phyloP scores from a whole-genome alignment of 2,329 filamentous ascomycete genomes.

The Colletotrichum tropicale region DNA sequence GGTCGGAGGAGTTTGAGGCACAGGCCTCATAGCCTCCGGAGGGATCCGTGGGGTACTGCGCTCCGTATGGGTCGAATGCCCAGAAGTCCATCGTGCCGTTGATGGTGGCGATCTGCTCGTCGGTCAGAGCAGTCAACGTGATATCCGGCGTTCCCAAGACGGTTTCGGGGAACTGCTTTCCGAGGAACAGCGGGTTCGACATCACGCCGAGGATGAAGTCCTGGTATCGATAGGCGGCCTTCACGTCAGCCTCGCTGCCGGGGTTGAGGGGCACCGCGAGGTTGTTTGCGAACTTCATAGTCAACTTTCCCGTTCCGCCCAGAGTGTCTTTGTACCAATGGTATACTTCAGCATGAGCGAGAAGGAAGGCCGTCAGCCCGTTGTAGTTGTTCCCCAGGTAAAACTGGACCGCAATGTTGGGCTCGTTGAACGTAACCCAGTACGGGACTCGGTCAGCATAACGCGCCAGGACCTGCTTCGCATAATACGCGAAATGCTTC shows the following conservation, averaged over 20 bases:
- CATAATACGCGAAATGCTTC: conserved; percentile 58
- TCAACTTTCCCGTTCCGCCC: conserved; percentile 48
- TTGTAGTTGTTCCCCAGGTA: conserved; percentile 27
- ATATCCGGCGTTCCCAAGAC: conserved; percentile 48
- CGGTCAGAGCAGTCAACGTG: conserved; percentile 50
- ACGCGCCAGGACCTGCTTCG: conserved; percentile 54
- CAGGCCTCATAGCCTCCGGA: conserved; percentile 51
- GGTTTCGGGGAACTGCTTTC: conserved; percentile 51
- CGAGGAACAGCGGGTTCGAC: conserved; percentile 57
- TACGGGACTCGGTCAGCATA: conserved; percentile 55
- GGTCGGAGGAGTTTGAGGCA: conserved; percentile 38
- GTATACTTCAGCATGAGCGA: conserved; percentile 51
- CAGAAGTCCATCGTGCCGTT: conserved; percentile 59
- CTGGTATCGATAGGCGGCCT: conserved; percentile 50
- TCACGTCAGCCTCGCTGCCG: conserved; percentile 38
- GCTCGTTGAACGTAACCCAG: conserved; percentile 61
- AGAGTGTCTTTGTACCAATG: conserved; percentile 60
- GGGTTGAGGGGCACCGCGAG: conserved; percentile 50
- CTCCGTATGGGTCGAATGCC: conserved; percentile 62
- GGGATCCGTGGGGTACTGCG: conserved; percentile 50
- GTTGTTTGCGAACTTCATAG: conserved; percentile 54
- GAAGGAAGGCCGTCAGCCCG: conserved; percentile 44
- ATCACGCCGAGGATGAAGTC: conserved; percentile 53
- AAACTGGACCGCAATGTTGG: conserved; percentile 44
- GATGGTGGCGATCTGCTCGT: conserved; percentile 50